phyloP scores from a whole-genome alignment of 768 basidiomycete species.

The Mycena indigotica region DNA sequence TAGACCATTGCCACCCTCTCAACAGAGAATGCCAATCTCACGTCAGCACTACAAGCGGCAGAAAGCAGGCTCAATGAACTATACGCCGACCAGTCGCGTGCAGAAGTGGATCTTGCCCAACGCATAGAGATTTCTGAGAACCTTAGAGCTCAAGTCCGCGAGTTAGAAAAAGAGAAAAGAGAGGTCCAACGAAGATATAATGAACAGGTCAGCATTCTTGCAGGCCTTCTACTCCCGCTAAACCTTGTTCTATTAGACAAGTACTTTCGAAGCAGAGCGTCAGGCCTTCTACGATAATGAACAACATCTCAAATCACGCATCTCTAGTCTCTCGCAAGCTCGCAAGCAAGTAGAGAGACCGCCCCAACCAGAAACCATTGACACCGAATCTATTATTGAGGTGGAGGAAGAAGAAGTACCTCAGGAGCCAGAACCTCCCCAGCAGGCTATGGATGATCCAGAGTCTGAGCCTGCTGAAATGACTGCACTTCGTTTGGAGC shows the following conservation, averaged over 20 bases:
- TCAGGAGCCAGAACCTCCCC: slow-evolving; percentile 26
- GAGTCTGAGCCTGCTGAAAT: slow-evolving; percentile 85
- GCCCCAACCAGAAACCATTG: slow-evolving; percentile 20
- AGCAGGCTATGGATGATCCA: slow-evolving; percentile 61
- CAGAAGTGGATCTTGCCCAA: slow-evolving; percentile 79
- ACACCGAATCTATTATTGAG: slow-evolving; percentile 46
- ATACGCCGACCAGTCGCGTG: slow-evolving; percentile 78
- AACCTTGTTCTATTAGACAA: slow-evolving; percentile 51
- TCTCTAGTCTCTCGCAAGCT: slow-evolving; percentile 73
- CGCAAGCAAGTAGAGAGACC: slow-evolving; percentile 53
- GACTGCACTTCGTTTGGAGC: slow-evolving; percentile 78
- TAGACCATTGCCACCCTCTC: slow-evolving; percentile 60
- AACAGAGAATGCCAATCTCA: slow-evolving; percentile 64
- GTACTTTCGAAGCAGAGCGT: slow-evolving; percentile 88
- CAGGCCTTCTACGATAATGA: slow-evolving; percentile 93
- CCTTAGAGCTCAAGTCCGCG: slow-evolving; percentile 76
- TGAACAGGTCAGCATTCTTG: slow-evolving; percentile 65
- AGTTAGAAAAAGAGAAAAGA: slow-evolving; percentile 86
- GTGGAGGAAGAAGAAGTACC: slow-evolving; percentile 39
- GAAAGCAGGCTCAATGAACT: slow-evolving; percentile 78
- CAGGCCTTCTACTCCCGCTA: slow-evolving; percentile 14
- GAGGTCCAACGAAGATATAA: slow-evolving; percentile 82
- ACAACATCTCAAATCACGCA: slow-evolving; percentile 89
- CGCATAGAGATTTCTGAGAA: slow-evolving; percentile 85
- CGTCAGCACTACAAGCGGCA: slow-evolving; percentile 64